phyloP scores from a whole-genome alignment of 441 rosid genomes.

The Hura crepitans region DNA sequence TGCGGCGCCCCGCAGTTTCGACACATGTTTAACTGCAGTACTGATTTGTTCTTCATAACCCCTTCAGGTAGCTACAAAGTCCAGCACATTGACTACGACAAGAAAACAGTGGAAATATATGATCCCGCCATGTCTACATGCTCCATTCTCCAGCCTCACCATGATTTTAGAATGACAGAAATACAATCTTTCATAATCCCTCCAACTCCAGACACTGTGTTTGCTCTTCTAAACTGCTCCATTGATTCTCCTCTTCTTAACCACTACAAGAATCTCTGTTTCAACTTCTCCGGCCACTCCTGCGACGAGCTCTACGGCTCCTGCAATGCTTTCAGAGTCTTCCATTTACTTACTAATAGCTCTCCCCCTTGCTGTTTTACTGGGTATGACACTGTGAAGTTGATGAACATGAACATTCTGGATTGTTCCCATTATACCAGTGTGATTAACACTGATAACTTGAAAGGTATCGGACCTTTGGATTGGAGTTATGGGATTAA shows the following conservation, averaged over 20 bases:
- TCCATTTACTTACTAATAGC: slow-evolving; percentile 40
- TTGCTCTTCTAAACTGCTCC: slow-evolving; percentile 83
- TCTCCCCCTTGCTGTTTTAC: slow-evolving; percentile 85
- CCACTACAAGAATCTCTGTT: slow-evolving; percentile 76
- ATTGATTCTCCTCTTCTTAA: slow-evolving; percentile 71
- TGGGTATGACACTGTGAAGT: slow-evolving; percentile 66
- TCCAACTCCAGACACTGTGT: slow-evolving; percentile 79
- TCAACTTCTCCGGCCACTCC: slow-evolving; percentile 61
- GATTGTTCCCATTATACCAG: slow-evolving; percentile 79
- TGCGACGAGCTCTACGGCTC: slow-evolving; percentile 75
- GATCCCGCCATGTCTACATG: slow-evolving; percentile 95
- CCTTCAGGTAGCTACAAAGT: slow-evolving; percentile 84
- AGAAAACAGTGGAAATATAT: slow-evolving; percentile 49
- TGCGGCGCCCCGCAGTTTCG: slow-evolving; percentile 84
- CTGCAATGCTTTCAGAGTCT: slow-evolving; percentile 63
- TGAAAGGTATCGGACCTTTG: slow-evolving; percentile 52
- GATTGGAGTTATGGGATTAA: slow-evolving; percentile 87
- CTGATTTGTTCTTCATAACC: slow-evolving; percentile 57
- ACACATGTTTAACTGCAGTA: slow-evolving; percentile 62
- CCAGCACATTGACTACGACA: slow-evolving; percentile 62
- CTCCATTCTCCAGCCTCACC: slow-evolving; percentile 86
- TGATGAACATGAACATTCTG: slow-evolving; percentile 77
- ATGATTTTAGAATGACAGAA: slow-evolving; percentile 63
- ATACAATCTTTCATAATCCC: slow-evolving; percentile 58
- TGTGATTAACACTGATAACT: slow-evolving; percentile 42